A percentile compares a stretch with the other conserved stretches of the same genome.
These are phyloP conservation scores for Blechomonas ayalai DNA, from an alignment of 208 protist genomes.

Conservation along the genomic window DNA sequence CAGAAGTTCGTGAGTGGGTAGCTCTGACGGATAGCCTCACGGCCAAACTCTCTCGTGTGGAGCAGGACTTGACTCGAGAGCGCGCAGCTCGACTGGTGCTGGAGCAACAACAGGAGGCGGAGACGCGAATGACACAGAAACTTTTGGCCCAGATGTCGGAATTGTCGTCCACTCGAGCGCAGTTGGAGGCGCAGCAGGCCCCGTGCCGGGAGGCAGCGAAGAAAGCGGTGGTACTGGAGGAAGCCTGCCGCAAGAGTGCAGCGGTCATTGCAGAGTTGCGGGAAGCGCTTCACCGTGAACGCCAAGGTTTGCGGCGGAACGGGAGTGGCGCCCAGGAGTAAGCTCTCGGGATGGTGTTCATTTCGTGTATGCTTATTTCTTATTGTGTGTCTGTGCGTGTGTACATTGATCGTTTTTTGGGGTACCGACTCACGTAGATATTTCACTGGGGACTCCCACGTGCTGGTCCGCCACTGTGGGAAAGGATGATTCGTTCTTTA, in stretches of 20 bases:
- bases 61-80: slow-evolving; percentile 18
- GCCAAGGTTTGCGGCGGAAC: too few relatives aligned
- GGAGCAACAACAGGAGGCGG: slow-evolving; percentile 21
- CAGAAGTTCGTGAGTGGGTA: slow-evolving; percentile 23
- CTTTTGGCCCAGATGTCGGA: slow-evolving; percentile 4
- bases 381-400: not conserved
- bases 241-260: slow-evolving; percentile 37
- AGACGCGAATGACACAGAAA: slow-evolving; percentile 14
- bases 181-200: not conserved
- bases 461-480: too few relatives aligned
- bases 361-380: not conserved
- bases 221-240: slow-evolving; percentile 38
- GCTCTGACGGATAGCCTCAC: slow-evolving; percentile 12
- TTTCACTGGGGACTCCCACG: too few relatives aligned
- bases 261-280: slow-evolving; percentile 55
- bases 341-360: not conserved
- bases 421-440: too few relatives aligned
- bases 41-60: slow-evolving; percentile 6
- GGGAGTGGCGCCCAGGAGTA: too few relatives aligned
- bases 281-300: slow-evolving; percentile 34
- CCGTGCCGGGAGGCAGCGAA: not conserved
- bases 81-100: slow-evolving; percentile 15
- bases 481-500: too few relatives aligned
- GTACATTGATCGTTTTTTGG: not conserved
- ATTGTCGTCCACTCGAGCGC: not conserved